Evolutionary conservation across 441 rosid species (phyloP), one percentile per base, ranked within the genome.

Genomic region (Metrosideros polymorpha): DNA sequence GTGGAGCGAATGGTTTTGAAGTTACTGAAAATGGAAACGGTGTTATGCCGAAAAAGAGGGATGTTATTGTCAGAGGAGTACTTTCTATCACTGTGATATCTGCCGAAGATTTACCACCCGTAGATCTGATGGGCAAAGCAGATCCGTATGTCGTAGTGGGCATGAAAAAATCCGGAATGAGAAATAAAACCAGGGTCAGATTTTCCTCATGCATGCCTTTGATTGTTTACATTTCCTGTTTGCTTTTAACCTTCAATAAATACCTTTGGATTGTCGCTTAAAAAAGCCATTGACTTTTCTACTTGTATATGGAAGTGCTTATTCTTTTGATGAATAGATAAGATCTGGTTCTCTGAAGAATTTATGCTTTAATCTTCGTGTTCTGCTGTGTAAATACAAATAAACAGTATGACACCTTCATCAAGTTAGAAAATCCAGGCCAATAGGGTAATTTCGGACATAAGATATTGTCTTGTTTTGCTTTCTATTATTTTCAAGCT

Each of bases 101-200:
- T 57, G 99, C 99, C 17, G 98, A 98, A 88, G 93, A 96, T 88
- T 92, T 98, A 91, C 98, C 99, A n/a, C 91, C 87, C 42, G 90
- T 88, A 84, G 99, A 98, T 89, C 84, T 98, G 86, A 92, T 94
- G 97, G 99, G 98, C 83, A 98, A 96, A 87, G 98, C 99, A 47
- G 99, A 98, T 88, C 99, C 99, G 6, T 98, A 88, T 87, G 97
- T 98, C 19, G 93, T 95, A 84, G 96, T 98, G 82, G 91, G 90
- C 3, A 90, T 98, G 98, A 98, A 98, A 91, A 98, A 98, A 90
- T 92, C 99, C 17, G 98, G 91, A 84, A 90, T 91, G n/a, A 96
- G 87, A 90, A 92, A 88, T 91, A 96, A 95, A 92, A 94, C 99
- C 42, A 93, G 99, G 94, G 99, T 97, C 89, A 90, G 93, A 79